Conservation (phyloP, 1,284 basidiomycete species). For the Fistulina hepatica region DNA sequence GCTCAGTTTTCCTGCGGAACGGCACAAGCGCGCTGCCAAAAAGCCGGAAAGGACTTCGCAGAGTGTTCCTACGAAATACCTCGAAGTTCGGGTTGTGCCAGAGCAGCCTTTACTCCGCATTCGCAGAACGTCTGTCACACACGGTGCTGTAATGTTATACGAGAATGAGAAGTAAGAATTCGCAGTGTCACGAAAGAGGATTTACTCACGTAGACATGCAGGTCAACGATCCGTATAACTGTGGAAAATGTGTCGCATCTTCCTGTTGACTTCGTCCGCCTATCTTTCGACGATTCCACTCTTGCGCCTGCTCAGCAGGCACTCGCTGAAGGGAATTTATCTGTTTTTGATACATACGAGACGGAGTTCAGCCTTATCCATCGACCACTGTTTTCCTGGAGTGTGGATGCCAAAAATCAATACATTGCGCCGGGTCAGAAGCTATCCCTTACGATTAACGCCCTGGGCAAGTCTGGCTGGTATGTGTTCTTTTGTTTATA, state of each 20-base stretch:
- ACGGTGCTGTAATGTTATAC: conserved; percentile 88
- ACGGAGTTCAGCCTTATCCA: conserved; percentile 76
- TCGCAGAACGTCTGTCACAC: conserved; percentile 76
- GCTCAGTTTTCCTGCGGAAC: conserved; percentile 47
- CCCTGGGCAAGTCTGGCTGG: conserved; percentile 88
- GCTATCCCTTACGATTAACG: conserved; percentile 55
- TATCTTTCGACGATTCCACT: conserved; percentile 86
- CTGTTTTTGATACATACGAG: conserved; percentile 83
- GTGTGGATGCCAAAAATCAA: conserved; percentile 39
- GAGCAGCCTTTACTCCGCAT: conserved; percentile 82
- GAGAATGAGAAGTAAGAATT: conserved; percentile 71
- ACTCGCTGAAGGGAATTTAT: conserved; percentile 69
- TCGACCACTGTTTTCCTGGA: conserved; percentile 76
- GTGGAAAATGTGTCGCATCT: conserved; percentile 80
- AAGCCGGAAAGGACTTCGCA: conserved; percentile 24
- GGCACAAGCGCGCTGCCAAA: conserved; percentile 28
- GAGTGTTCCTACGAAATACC: conserved; percentile 33
- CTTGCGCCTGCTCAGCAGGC: conserved; percentile 65
- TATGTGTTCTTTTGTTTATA: conserved; percentile 29
- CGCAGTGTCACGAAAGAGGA: conserved; percentile 18
- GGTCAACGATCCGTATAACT: conserved; percentile 72
- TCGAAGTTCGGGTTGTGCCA: conserved; percentile 72
- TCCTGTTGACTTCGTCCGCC: conserved; percentile 75
- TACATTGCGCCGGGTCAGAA: conserved; percentile 62
- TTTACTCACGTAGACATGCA: conserved; percentile 22